Conservation (phyloP, 768 basidiomycete species). For the Mycena metata region DNA sequence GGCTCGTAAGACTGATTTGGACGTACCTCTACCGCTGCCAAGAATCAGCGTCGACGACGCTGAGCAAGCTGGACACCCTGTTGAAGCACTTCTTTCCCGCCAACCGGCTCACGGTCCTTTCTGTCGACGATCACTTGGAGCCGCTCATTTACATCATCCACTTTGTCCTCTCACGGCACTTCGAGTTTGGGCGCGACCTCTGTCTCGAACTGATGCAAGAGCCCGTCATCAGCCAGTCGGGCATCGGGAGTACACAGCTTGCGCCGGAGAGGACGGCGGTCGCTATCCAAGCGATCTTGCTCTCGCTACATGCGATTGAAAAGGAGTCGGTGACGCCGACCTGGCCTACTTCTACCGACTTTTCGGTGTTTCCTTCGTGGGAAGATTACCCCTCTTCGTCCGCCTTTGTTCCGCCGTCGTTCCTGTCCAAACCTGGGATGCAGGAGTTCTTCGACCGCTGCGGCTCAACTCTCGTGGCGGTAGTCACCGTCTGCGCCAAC, state of each 20-base stretch:
- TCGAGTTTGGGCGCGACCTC: conserved; percentile 87
- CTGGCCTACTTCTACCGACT: conserved; percentile 86
- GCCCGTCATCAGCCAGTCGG: conserved; percentile 59
- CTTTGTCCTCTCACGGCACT: conserved; percentile 85
- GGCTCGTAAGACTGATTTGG: conserved; percentile 88
- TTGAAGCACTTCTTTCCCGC: conserved; percentile 85
- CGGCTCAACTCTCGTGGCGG: conserved; percentile 65
- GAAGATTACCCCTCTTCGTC: conserved; percentile 82
- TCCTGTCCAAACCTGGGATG: conserved; percentile 75
- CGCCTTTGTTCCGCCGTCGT: conserved; percentile 66
- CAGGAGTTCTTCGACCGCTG: conserved; percentile 80
- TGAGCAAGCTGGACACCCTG: conserved; percentile 81
- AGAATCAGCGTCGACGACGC: conserved; percentile 85
- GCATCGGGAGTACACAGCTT: conserved; percentile 58
- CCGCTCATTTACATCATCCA: conserved; percentile 85
- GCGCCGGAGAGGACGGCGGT: conserved; percentile 83
- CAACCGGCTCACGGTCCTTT: conserved; percentile 69
- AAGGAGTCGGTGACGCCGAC: conserved; percentile 75
- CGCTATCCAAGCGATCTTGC: conserved; percentile 81
- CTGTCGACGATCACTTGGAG: conserved; percentile 82
- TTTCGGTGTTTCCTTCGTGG: conserved; percentile 64
- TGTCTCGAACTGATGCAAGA: conserved; percentile 88
- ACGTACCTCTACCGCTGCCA: conserved; percentile 95
- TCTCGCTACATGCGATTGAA: conserved; percentile 80
- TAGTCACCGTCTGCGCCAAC: conserved; percentile 73